Evolutionary conservation across 2,329 filamentous ascomycete species (phyloP).

Genomic region (Scedosporium boydii): DNA sequence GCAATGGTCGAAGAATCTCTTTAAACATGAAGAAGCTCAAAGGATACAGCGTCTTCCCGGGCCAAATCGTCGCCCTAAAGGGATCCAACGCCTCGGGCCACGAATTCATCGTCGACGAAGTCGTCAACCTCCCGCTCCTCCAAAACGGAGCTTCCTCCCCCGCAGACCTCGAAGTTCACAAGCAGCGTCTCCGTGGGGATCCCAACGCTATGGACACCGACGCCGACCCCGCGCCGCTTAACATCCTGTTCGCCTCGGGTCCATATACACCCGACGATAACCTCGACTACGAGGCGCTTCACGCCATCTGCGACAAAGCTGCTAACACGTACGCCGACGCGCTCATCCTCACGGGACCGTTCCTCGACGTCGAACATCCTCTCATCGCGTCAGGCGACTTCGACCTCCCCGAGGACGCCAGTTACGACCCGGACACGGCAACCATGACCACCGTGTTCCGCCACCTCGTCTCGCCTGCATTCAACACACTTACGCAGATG

Average conservation of each 20-base stretch:
- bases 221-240: conserved; percentile 50
- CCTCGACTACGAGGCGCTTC: conserved; percentile 79
- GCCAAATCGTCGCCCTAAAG: conserved; percentile 79
- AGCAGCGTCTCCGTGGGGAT: conserved; percentile 57
- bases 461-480: conserved; percentile 62
- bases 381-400: conserved; percentile 74
- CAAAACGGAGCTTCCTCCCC: conserved; percentile 63
- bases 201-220: conserved; percentile 51
- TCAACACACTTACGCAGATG: conserved; percentile 59
- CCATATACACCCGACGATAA: conserved; percentile 92
- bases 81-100: conserved; percentile 82
- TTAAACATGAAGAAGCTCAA: conserved; percentile 62
- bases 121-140: conserved; percentile 66
- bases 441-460: conserved; percentile 79
- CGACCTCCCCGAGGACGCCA: conserved; percentile 59
- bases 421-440: conserved; percentile 64
- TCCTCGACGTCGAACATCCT: conserved; percentile 86
- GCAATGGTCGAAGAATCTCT: conserved; percentile 72
- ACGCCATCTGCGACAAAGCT: conserved; percentile 70
- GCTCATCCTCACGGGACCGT: conserved; percentile 74
- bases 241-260: conserved; percentile 68
- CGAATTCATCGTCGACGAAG: conserved; percentile 70
- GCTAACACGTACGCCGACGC: conserved; percentile 66
- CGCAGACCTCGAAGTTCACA: conserved; percentile 55
- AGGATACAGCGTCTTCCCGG: conserved; percentile 79